These are phyloP conservation scores for Penicillium crystallinum DNA, from an alignment of 495 filamentous ascomycete genomes.

Conservation along the genomic window DNA sequence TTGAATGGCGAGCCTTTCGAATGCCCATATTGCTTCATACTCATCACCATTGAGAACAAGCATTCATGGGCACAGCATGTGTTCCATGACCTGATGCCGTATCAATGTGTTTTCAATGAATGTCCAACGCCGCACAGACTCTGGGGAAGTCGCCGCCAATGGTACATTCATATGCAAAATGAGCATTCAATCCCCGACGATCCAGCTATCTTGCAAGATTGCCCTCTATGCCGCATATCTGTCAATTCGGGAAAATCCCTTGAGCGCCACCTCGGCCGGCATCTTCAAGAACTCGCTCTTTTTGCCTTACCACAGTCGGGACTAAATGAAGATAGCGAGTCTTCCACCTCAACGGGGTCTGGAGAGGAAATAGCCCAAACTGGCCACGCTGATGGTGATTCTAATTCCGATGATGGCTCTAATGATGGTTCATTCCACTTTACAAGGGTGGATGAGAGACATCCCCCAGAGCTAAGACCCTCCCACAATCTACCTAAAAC, in stretches of 20 bases:
- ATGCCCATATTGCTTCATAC: slow-evolving; percentile 26
- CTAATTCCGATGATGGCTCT: no score
- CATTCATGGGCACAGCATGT: slow-evolving; percentile 22
- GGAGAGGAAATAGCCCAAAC: no score
- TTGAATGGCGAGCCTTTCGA: slow-evolving; percentile 12
- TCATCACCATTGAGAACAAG: slow-evolving; percentile 11
- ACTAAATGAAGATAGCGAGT: no score
- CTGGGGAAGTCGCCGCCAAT: slow-evolving; percentile 18
- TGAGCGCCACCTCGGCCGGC: slow-evolving; percentile 15
- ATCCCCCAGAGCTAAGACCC: no score
- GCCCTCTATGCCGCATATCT: slow-evolving; percentile 8
- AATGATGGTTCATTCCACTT: no score
- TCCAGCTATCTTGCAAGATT: neutral
- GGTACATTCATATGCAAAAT: slow-evolving; percentile 18
- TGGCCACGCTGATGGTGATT: no score
- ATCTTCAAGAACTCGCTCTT: slow-evolving; percentile 19
- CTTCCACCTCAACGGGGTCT: no score
- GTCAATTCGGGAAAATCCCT: neutral
- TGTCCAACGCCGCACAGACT: slow-evolving; percentile 19
- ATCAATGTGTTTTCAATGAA: slow-evolving; percentile 15
- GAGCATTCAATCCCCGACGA: neutral
- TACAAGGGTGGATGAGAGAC: no score
- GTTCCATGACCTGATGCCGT: slow-evolving; percentile 27
- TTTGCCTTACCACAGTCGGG: neutral
- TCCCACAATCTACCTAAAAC: no score